Conservation (phyloP, 2,329 filamentous ascomycete genomes). For the Xylaria sp. region DNA sequence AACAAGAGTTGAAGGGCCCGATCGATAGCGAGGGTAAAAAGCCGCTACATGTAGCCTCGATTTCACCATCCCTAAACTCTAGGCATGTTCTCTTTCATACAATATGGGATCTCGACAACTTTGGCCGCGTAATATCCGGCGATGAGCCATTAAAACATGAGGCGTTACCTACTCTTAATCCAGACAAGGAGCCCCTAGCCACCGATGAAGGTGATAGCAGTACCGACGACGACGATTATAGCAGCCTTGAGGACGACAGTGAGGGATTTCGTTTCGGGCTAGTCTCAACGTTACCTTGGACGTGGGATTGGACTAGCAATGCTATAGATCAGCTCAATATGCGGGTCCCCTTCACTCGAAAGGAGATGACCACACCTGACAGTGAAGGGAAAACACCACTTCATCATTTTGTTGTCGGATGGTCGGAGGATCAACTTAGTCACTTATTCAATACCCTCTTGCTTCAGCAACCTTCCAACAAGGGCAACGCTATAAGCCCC, state of each 20-base stretch:
- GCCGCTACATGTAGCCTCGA: slow-evolving; percentile 21
- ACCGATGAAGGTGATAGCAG: background rate
- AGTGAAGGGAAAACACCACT: slow-evolving; percentile 24
- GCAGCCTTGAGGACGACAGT: background rate
- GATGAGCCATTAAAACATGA: background rate
- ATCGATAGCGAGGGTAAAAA: slow-evolving; percentile 23
- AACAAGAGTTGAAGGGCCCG: slow-evolving; percentile 14
- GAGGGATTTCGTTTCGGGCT: background rate
- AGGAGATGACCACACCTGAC: slow-evolving; percentile 14
- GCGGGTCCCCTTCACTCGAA: slow-evolving; percentile 15
- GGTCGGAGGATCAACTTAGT: slow-evolving; percentile 15
- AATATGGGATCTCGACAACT: background rate
- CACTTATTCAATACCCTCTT: slow-evolving; percentile 2
- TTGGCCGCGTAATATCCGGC: background rate
- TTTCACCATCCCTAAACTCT: slow-evolving; percentile 8
- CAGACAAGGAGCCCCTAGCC: background rate
- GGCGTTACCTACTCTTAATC: background rate
- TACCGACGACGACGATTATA: background rate
- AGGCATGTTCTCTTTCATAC: slow-evolving; percentile 13
- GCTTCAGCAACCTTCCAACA: slow-evolving; percentile 1
- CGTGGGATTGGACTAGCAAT: slow-evolving; percentile 11
- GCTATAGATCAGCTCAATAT: slow-evolving; percentile 8
- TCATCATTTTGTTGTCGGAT: slow-evolving; percentile 24
- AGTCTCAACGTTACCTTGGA: slow-evolving; percentile 18
- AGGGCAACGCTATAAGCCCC: background rate